Percentiles rank a stretch among this genome's conserved stretches.
These are phyloP conservation scores for Nicotiana benthamiana DNA, from an alignment of 257 asterid genomes.

Conservation along the genomic window DNA sequence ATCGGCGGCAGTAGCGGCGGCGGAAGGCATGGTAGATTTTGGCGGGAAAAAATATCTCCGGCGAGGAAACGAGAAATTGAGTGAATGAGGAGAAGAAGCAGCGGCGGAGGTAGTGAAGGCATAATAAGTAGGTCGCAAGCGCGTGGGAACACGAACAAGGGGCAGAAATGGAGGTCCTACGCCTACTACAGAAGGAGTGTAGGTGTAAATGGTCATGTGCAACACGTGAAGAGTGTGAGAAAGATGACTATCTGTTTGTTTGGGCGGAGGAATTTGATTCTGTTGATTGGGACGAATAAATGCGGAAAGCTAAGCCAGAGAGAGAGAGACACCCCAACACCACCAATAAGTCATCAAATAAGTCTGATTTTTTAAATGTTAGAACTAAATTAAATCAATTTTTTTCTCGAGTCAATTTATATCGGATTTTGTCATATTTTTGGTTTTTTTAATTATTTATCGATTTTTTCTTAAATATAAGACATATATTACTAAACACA, in stretches of 20 bases:
- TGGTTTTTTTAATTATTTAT: too few relatives aligned
- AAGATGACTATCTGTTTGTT: not conserved
- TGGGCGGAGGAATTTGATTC: not conserved
- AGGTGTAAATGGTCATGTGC: not conserved
- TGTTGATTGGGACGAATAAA: not conserved
- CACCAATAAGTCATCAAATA: too few relatives aligned
- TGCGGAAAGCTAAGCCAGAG: too few relatives aligned
- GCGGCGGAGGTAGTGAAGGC: not conserved
- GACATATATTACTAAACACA: too few relatives aligned
- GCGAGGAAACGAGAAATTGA: not conserved
- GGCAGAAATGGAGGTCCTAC: not conserved
- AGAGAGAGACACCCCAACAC: not conserved
- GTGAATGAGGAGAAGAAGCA: not conserved
- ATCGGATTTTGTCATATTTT: too few relatives aligned
- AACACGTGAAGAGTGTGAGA: not conserved
- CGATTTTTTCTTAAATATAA: too few relatives aligned
- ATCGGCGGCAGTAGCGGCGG: constrained; percentile 1
- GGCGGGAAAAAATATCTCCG: not conserved
- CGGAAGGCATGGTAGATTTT: constrained; percentile 12
- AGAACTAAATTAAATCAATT: too few relatives aligned
- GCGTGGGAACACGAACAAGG: not conserved
- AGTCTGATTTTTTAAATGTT: too few relatives aligned
- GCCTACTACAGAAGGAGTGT: not conserved
- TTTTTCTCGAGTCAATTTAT: too few relatives aligned
- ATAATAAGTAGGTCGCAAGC: not conserved